Evolutionary conservation across 2,329 filamentous ascomycete species (phyloP).

Genomic region (Berkeleyomyces basicola): DNA sequence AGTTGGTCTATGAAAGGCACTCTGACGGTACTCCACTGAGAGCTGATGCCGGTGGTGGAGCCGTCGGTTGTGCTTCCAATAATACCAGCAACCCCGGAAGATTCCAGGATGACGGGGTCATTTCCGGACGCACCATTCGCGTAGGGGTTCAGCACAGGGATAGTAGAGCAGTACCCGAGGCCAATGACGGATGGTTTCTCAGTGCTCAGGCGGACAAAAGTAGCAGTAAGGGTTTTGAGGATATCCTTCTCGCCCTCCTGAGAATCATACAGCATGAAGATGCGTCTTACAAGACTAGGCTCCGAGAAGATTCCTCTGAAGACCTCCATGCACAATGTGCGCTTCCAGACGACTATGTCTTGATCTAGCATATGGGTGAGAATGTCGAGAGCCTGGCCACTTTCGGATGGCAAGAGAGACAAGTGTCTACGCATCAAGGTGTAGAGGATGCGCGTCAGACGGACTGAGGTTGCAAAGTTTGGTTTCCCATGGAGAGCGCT

Average conservation of each 20-base stretch:
- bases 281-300: constrained; percentile 56
- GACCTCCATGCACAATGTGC: constrained; percentile 79
- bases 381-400: constrained; percentile 64
- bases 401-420: constrained; percentile 56
- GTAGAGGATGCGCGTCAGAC: constrained; percentile 68
- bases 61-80: constrained; percentile 57
- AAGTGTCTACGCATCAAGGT: constrained; percentile 67
- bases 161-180: constrained; percentile 71
- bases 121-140: constrained; percentile 40
- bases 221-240: constrained; percentile 65
- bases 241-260: constrained; percentile 56
- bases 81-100: constrained; percentile 72
- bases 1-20: constrained; percentile 85
- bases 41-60: constrained; percentile 62
- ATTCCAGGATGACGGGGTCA: constrained; percentile 79
- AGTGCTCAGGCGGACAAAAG: constrained; percentile 80
- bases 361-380: constrained; percentile 79
- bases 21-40: constrained; percentile 76
- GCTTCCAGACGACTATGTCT: constrained; percentile 70
- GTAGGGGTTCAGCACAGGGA: constrained; percentile 47
- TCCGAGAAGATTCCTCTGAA: constrained; percentile 77
- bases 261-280: constrained; percentile 67
- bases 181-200: constrained; percentile 85
- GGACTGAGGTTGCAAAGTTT: constrained; percentile 66
- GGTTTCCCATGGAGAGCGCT: constrained; percentile 61